These are phyloP conservation scores for Lactarius trivialis DNA, from an alignment of 768 basidiomycete genomes.

Conservation along the genomic window DNA sequence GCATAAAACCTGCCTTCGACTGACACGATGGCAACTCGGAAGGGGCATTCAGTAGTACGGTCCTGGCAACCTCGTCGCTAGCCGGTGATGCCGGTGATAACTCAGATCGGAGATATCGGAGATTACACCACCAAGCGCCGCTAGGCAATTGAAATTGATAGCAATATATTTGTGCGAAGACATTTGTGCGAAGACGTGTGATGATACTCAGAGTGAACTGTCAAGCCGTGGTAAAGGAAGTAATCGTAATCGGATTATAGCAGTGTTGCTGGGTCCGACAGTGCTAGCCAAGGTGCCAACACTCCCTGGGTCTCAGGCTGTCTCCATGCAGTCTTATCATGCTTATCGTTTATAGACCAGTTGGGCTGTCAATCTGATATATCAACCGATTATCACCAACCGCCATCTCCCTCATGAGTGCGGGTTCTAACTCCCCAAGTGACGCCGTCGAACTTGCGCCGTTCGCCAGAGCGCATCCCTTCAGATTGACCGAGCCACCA, in stretches of 20 bases:
- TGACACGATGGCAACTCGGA: too few species aligned
- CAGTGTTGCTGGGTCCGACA: too few species aligned
- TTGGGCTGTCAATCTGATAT: background rate
- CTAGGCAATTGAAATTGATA: background rate
- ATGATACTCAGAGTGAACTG: too few species aligned
- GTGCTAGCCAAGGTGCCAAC: too few species aligned
- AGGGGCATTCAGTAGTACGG: too few species aligned
- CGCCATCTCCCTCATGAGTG: background rate
- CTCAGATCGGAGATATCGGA: background rate
- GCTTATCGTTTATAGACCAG: background rate
- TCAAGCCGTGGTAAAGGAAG: background rate
- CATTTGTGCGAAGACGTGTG: too few species aligned
- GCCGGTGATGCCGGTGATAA: too few species aligned
- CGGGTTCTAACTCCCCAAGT: background rate
- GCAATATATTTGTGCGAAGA: background rate
- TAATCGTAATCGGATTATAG: background rate
- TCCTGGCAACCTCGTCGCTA: too few species aligned
- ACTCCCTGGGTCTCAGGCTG: background rate
- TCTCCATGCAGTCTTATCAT: background rate
- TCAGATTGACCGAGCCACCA: slow-evolving; percentile 34
- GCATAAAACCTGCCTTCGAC: too few species aligned
- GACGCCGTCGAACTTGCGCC: background rate
- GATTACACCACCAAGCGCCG: background rate
- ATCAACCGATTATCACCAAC: background rate
- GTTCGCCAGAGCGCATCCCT: slow-evolving; percentile 23